Conservation (phyloP, 345 rosid species). For the Barbarea vulgaris region DNA sequence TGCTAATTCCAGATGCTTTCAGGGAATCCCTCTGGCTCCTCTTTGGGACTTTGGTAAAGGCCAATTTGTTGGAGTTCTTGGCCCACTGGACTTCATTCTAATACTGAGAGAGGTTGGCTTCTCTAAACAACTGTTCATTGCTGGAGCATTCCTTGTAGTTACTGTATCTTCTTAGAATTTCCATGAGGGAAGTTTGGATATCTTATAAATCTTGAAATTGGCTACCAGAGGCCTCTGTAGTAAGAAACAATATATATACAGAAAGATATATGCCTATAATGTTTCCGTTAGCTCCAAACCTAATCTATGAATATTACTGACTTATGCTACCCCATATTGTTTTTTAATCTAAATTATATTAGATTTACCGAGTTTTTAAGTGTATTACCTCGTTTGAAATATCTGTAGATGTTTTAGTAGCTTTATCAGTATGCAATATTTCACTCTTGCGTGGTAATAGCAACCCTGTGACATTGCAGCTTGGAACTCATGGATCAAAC, state of each 20-base stretch:
- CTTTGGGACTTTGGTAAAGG: constrained; percentile 75
- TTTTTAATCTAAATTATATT: constrained; percentile 8
- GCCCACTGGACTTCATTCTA: constrained; percentile 77
- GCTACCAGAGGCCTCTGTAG: constrained; percentile 8
- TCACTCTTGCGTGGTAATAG: constrained; percentile 24
- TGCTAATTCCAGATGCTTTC: constrained; percentile 42
- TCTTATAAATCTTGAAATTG: not conserved
- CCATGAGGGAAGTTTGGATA: not conserved
- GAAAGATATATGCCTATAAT: not conserved
- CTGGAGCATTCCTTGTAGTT: constrained; percentile 4
- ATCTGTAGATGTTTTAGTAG: constrained; percentile 20
- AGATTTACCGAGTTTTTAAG: not conserved
- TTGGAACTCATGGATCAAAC: constrained; percentile 79
- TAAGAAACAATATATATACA: constrained; percentile 9
- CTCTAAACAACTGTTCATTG: constrained; percentile 7
- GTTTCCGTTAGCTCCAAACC: not conserved
- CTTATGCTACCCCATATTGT: not conserved
- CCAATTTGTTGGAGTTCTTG: constrained; percentile 82
- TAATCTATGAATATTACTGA: not conserved
- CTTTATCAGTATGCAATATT: constrained; percentile 15
- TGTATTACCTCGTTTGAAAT: constrained; percentile 1
- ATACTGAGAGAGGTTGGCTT: constrained; percentile 72
- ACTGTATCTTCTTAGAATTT: not conserved
- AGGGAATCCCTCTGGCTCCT: constrained; percentile 87
- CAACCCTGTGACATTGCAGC: constrained; percentile 51